Conservation (phyloP, 179 eudicot species). For the Actinidia polygama region DNA sequence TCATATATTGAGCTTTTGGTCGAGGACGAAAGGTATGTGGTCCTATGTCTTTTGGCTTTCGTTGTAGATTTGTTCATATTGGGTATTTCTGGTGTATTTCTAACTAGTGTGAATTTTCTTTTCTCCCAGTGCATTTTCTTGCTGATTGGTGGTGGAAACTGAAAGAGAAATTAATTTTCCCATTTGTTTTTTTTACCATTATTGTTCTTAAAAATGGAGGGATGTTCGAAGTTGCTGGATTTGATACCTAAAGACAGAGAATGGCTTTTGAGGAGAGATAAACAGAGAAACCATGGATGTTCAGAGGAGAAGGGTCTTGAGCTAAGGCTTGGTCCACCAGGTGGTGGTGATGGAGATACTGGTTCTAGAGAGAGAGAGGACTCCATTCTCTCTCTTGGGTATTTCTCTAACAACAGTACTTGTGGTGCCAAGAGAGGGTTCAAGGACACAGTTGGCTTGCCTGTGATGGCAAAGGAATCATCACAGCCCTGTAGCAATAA, state of each 20-base stretch:
- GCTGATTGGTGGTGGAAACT: slow-evolving; percentile 9
- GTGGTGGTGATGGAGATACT: slow-evolving; percentile 36
- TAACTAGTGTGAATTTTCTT: slow-evolving; percentile 4
- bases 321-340: slow-evolving; percentile 88
- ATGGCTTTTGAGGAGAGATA: slow-evolving; percentile 28
- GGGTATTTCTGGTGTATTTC: neutral
- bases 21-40: slow-evolving; percentile 21
- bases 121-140: neutral
- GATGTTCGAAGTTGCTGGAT: slow-evolving; percentile 48
- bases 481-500: slow-evolving; percentile 56
- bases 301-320: slow-evolving; percentile 72
- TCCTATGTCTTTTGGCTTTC: neutral
- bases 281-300: slow-evolving; percentile 26
- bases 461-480: slow-evolving; percentile 53
- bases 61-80: neutral
- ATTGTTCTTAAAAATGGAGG: slow-evolving; percentile 22
- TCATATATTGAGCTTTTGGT: slow-evolving; percentile 26
- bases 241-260: slow-evolving; percentile 50
- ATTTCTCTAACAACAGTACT: slow-evolving; percentile 16
- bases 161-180: slow-evolving; percentile 14
- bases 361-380: slow-evolving; percentile 29
- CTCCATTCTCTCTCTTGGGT: slow-evolving; percentile 41
- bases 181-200: slow-evolving; percentile 7
- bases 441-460: neutral
- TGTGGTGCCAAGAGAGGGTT: slow-evolving; percentile 15